Percentiles rank a stretch among this genome's conserved stretches.
These are phyloP conservation scores for Pichia sp. DNA, from an alignment of 1,139 yeast species.

Conservation along the genomic window DNA sequence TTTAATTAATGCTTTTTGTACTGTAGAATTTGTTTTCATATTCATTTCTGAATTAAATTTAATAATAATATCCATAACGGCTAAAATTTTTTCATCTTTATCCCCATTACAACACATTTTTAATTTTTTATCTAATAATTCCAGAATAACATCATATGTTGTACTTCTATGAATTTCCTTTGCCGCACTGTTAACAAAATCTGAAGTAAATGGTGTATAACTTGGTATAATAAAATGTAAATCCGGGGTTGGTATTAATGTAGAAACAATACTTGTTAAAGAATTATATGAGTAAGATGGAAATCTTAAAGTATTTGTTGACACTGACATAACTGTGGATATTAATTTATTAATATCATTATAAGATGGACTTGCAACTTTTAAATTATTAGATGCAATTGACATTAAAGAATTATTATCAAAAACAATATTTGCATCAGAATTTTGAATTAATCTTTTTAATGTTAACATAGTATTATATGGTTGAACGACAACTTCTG, in stretches of 20 bases:
- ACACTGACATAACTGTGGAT: slow-evolving; percentile 75
- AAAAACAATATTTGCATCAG: slow-evolving; percentile 82
- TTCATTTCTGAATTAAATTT: slow-evolving; percentile 42
- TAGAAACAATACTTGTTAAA: slow-evolving; percentile 72
- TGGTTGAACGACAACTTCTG: slow-evolving; percentile 97
- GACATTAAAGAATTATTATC: slow-evolving; percentile 81
- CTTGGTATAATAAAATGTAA: slow-evolving; percentile 82
- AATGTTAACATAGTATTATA: slow-evolving; percentile 83
- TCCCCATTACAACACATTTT: slow-evolving; percentile 60
- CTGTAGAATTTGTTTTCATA: slow-evolving; percentile 44
- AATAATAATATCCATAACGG: slow-evolving; percentile 70
- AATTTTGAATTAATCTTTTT: slow-evolving; percentile 70
- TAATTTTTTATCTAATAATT: slow-evolving; percentile 71
- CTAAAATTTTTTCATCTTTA: slow-evolving; percentile 47
- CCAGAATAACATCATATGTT: slow-evolving; percentile 80
- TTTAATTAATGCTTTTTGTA: slow-evolving; percentile 71
- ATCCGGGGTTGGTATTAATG: slow-evolving; percentile 84
- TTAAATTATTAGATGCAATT: slow-evolving; percentile 51
- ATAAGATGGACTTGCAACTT: slow-evolving; percentile 43
- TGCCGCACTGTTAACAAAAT: slow-evolving; percentile 47
- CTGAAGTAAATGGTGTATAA: slow-evolving; percentile 78
- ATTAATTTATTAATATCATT: slow-evolving; percentile 81
- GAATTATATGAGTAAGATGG: slow-evolving; percentile 92
- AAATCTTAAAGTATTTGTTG: slow-evolving; percentile 82
- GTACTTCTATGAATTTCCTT: slow-evolving; percentile 63